Conservation (phyloP, 1,284 basidiomycete genomes). For the Malassezia brasiliensis region DNA sequence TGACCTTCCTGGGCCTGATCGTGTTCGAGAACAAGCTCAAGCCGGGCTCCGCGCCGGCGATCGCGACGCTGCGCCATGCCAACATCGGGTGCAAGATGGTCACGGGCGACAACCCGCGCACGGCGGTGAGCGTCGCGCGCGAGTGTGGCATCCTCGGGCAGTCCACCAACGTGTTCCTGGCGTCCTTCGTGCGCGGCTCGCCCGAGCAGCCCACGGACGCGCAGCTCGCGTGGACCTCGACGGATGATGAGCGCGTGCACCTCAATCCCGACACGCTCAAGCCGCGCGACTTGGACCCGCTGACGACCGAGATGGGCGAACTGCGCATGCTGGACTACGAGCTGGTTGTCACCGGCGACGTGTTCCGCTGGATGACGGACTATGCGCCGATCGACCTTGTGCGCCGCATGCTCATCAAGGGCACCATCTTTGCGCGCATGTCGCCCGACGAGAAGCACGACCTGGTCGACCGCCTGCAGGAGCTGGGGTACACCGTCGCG, state of each 20-base stretch:
- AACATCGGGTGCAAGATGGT: slow-evolving; percentile 95
- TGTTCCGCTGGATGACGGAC: slow-evolving; percentile 98
- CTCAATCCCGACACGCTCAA: slow-evolving; percentile 76
- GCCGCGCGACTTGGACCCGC: slow-evolving; percentile 36
- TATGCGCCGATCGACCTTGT: slow-evolving; percentile 71
- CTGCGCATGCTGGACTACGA: slow-evolving; percentile 67
- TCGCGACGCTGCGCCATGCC: slow-evolving; percentile 75
- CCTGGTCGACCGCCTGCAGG: slow-evolving; percentile 84
- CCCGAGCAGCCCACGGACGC: slow-evolving; percentile 36
- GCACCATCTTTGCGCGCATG: slow-evolving; percentile 95
- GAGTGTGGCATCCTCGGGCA: slow-evolving; percentile 85
- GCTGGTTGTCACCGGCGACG: slow-evolving; percentile 86
- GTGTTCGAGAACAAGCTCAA: slow-evolving; percentile 99
- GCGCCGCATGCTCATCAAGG: slow-evolving; percentile 73
- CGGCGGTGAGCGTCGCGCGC: slow-evolving; percentile 89
- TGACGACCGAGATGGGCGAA: slow-evolving; percentile 37
- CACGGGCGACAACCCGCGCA: slow-evolving; percentile 92
- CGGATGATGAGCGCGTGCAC: slow-evolving; percentile 77
- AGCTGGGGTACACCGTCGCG: slow-evolving; percentile 84
- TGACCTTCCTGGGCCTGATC: slow-evolving; percentile 87
- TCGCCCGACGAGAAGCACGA: slow-evolving; percentile 99
- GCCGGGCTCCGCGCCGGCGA: slow-evolving; percentile 79
- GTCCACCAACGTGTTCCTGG: slow-evolving; percentile 82
- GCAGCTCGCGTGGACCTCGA: slow-evolving; percentile 77
- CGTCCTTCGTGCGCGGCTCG: slow-evolving; percentile 55